phyloP scores from a whole-genome alignment of 2,329 filamentous ascomycete species.

The Penicillium sp. region DNA sequence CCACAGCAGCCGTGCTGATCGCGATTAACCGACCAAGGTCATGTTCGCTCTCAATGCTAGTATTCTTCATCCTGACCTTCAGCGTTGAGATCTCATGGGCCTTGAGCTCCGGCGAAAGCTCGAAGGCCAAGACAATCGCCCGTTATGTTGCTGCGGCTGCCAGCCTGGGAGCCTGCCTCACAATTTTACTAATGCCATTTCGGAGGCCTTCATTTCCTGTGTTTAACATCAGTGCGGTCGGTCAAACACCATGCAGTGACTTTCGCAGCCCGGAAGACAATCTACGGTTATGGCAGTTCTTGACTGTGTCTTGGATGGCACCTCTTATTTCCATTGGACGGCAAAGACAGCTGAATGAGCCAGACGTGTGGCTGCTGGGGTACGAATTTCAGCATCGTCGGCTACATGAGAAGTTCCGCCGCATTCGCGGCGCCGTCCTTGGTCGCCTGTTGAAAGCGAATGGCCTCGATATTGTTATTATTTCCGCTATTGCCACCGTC shows the following conservation, averaged over 20 bases:
- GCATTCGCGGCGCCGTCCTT: slow-evolving; percentile 70
- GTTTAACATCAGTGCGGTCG: slow-evolving; percentile 60
- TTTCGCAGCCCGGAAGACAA: slow-evolving; percentile 79
- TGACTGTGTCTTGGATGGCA: slow-evolving; percentile 79
- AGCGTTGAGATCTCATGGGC: slow-evolving; percentile 36
- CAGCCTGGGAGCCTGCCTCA: slow-evolving; percentile 48
- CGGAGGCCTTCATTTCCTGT: slow-evolving; percentile 57
- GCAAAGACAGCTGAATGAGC: slow-evolving; percentile 66
- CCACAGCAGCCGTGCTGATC: slow-evolving; percentile 35
- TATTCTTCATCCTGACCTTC: slow-evolving; percentile 33
- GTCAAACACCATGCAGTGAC: slow-evolving; percentile 54
- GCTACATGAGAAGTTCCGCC: slow-evolving; percentile 71
- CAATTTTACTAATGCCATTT: slow-evolving; percentile 68
- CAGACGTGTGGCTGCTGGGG: slow-evolving; percentile 77
- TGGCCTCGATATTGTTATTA: slow-evolving; percentile 71
- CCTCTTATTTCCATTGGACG: slow-evolving; percentile 68
- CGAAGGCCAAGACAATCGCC: slow-evolving; percentile 15
- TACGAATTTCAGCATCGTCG: slow-evolving; percentile 78
- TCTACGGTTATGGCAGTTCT: slow-evolving; percentile 76
- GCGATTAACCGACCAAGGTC: slow-evolving; percentile 41
- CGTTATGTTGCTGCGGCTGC: slow-evolving; percentile 36
- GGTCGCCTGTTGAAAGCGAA: slow-evolving; percentile 70
- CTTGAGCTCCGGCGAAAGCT: slow-evolving; percentile 19
- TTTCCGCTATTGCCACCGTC: slow-evolving; percentile 62
- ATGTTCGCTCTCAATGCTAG: slow-evolving; percentile 41